Base-by-base conservation (phyloP, 805 yeast species). In the Yamadazyma scolyti region DNA sequence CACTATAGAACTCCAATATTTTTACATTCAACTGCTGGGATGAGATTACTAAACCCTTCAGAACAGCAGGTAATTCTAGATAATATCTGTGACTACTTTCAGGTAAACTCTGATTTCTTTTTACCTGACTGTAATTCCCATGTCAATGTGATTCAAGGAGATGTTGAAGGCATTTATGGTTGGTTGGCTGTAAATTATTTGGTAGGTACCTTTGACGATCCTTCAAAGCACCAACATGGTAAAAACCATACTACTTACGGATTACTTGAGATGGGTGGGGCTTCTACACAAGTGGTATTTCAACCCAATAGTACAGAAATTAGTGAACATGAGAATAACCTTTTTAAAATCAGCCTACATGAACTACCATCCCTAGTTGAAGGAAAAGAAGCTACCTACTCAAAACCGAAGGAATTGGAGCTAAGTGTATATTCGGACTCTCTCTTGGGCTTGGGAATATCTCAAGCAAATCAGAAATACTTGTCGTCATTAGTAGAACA, bases 1-100 rank as follows among this genome's bases (percentile, higher is more conserved):
- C 78, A 74, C 30, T 46, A 46, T 7, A 48, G 86, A 28, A 81
- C 89, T 0, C 89, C 89, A 0, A 63, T 81, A 1, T 79, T 77
- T 42, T 49, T 81, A 5, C 85, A 80, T 50, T 77, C 84, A 1
- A 80, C 87, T 0, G 87, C 82, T 0, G 85, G 85, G 0, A 70
- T 79, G 77, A 54, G 86, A 25, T 50, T 75, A 9, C 54, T 80
- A 24, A 68, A 66, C 13, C 82, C 79, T 1, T 57, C 63, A 9
- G 72, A 73, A 20, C 78, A 72, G 42, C 57, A 56, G 25, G 52
- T 53, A 11, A 65, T 79, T 12, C 46, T 79, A 34, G 60, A 56
- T 10, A 56, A 58, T 22, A 61, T 75, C 3, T 81, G 88, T 45
- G 34, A 47, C 6, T 78, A 76, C 40, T 51, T 80, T 23, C 55